Evolutionary conservation across 179 eudicot species (phyloP).

Genomic region (Dionaea muscipula): DNA sequence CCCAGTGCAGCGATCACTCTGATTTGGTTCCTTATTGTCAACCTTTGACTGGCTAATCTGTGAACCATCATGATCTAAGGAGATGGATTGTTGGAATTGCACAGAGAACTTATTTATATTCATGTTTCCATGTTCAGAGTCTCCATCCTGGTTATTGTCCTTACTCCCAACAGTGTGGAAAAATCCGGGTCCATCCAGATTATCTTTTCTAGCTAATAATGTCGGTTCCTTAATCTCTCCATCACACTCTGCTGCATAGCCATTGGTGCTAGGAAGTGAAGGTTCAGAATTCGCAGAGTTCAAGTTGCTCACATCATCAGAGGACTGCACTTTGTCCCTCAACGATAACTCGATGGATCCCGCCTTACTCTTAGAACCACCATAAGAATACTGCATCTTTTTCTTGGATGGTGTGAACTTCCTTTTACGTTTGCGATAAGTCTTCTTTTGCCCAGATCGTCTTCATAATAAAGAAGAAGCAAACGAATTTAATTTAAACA

Average conservation of each 20-base stretch:
- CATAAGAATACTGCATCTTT: constrained; percentile 59
- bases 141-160: constrained; percentile 19
- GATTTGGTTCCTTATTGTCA: constrained; percentile 33
- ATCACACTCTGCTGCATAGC: constrained; percentile 16
- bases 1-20: constrained; percentile 45
- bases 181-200: constrained; percentile 24
- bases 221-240: constrained; percentile 21
- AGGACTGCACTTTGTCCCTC: constrained; percentile 20
- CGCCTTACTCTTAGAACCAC: constrained; percentile 44
- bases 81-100: constrained; percentile 20
- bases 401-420: constrained; percentile 61
- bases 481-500: constrained; percentile 10
- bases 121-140: constrained; percentile 14
- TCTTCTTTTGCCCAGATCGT: constrained; percentile 44
- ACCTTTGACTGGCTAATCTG: constrained; percentile 30
- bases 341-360: constrained; percentile 26
- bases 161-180: constrained; percentile 24
- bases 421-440: constrained; percentile 54
- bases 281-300: constrained; percentile 12
- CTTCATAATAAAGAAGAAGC: constrained; percentile 27
- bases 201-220: constrained; percentile 15
- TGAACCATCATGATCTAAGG: constrained; percentile 26
- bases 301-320: constrained; percentile 17
- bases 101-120: constrained; percentile 14
- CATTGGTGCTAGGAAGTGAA: constrained; percentile 11